Evolutionary conservation across 2,329 filamentous ascomycete species (phyloP).

Genomic region (Exophiala xenobiotica): DNA sequence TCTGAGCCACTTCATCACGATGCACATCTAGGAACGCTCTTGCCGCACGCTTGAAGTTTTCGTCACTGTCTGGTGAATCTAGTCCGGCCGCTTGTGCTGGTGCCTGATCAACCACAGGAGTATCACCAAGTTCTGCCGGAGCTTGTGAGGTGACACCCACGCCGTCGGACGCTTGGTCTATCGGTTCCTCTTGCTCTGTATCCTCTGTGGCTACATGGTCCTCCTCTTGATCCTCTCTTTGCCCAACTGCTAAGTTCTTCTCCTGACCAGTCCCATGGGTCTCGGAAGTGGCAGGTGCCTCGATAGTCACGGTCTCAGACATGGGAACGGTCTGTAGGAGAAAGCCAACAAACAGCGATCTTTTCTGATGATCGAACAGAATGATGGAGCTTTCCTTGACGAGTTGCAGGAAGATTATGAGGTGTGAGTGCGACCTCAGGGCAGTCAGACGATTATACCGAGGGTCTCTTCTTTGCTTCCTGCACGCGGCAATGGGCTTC

Average conservation of each 20-base stretch:
- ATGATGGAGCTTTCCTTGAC: no score
- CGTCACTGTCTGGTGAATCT: not conserved
- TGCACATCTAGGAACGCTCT: slow-evolving; percentile 12
- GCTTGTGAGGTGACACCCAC: not conserved
- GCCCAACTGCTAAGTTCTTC: not conserved
- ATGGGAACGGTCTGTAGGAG: no score
- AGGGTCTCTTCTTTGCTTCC: no score
- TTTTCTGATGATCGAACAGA: no score
- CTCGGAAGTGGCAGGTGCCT: not conserved
- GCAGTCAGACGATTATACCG: no score
- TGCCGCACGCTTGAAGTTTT: slow-evolving; percentile 1
- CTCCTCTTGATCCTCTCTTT: not conserved
- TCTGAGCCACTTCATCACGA: slow-evolving; percentile 12
- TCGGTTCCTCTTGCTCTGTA: not conserved
- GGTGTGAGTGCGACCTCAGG: no score
- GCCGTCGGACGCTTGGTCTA: not conserved
- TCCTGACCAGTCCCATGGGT: not conserved
- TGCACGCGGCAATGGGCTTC: no score
- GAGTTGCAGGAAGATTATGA: no score
- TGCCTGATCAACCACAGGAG: no score
- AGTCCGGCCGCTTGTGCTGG: not conserved
- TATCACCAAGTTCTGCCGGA: not conserved
- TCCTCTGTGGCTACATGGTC: not conserved
- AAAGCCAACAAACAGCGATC: no score
- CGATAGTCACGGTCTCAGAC: not conserved